Evolutionary conservation across 768 basidiomycete genomes (phyloP), one percentile per base, ranked within the genome.

Genomic region (Pleurotus platypus): DNA sequence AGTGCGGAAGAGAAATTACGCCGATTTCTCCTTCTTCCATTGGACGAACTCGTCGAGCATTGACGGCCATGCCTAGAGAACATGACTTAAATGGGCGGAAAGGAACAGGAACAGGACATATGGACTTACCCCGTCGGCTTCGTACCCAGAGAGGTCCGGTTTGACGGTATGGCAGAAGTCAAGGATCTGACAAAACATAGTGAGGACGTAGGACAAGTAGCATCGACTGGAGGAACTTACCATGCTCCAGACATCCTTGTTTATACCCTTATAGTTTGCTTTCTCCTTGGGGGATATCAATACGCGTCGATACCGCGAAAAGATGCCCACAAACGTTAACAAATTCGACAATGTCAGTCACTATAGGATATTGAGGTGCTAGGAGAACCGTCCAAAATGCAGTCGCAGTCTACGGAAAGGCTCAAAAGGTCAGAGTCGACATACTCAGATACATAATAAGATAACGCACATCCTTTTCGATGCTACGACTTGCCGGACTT

Each of bases 181-280:
- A 40, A 85, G 75, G 72, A 89, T 85, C 89, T 92, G 65, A 5
- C 55, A 40, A 22, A 51, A 59, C 5, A 58, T 47, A 47, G 47
- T 48, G 54, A 38, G 45, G 22, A 8, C 51, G 26, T 13, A 60
- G 15, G 12, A 46, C 11, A 20, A 20, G 20, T 16, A 40, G 15
- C 20, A 45, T 9, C 22, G 27, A 9, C 15, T 38, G 22, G 35
- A 22, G 15, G 37, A 30, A 72, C 78, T 12, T 58, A 89, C 90
- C 91, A 93, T 93, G 57, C 70, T 81, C 92, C 92, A 94, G 7
- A 92, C 71, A 70, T 94, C 92, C 65, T 90, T 90, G 69, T 91
- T 93, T 12, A 85, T 83, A 0, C 86, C 88, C 65, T 86, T 92
- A 71, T 90, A 91, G 3, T 73, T 78, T 5, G 78, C 81, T 58